A percentile compares a stretch with the other conserved stretches of the same genome.
phyloP scores from a whole-genome alignment of 148 eudicot genomes.

The Rhododendron ferrugineum region DNA sequence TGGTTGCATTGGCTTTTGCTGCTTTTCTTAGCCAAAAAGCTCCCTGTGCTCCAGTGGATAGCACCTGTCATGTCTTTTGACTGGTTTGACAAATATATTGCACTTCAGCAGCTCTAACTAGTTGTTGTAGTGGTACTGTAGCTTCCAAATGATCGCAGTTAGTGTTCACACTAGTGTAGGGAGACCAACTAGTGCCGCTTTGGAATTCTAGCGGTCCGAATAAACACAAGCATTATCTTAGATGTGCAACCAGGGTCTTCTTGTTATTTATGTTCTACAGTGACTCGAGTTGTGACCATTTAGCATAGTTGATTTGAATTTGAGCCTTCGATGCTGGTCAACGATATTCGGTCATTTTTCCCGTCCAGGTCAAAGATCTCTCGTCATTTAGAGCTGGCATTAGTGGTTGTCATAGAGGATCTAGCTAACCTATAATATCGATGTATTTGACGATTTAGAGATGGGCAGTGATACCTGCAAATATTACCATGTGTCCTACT shows the following conservation, averaged over 20 bases:
- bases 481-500: background rate
- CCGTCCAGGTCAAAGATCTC: background rate
- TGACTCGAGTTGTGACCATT: background rate
- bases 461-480: background rate
- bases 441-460: background rate
- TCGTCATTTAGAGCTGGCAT: background rate
- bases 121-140: background rate
- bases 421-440: background rate
- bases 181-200: background rate
- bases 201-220: background rate
- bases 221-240: background rate
- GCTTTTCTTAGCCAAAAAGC: background rate
- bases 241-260: background rate
- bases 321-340: background rate
- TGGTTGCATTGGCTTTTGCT: background rate
- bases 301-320: background rate
- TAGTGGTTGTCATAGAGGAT: background rate
- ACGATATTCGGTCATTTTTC: background rate
- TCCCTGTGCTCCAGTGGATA: background rate
- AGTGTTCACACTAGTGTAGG: background rate
- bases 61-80: background rate
- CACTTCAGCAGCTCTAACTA: background rate
- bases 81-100: background rate
- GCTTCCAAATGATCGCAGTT: background rate
- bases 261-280: background rate